These are phyloP conservation scores for Fusarium fujikuroi DNA, from an alignment of 2,329 filamentous ascomycete genomes.

Conservation along the genomic window DNA sequence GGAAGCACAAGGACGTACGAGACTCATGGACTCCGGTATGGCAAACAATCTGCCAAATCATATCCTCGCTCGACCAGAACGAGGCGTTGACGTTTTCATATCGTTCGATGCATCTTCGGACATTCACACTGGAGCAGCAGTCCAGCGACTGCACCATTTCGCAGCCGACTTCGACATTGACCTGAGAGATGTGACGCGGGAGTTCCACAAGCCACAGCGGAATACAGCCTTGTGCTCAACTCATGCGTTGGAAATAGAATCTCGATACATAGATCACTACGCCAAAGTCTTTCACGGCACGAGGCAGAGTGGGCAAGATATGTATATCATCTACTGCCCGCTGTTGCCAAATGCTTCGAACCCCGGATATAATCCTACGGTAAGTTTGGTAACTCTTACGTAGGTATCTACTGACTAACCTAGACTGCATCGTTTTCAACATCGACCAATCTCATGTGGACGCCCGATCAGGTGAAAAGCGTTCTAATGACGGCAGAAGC, in stretches of 20 bases:
- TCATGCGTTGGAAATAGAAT: neutral
- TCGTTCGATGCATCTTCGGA: conserved; percentile 39
- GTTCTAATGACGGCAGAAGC: conserved; percentile 16
- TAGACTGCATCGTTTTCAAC: conserved; percentile 36
- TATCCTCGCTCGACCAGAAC: conserved; percentile 24
- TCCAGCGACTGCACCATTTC: conserved; percentile 34
- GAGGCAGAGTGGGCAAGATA: conserved; percentile 1
- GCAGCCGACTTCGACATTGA: conserved; percentile 33
- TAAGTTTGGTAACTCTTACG: fast-evolving
- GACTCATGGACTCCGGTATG: conserved; percentile 40
- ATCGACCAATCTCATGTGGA: conserved; percentile 41
- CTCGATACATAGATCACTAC: conserved; percentile 5
- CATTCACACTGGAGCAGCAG: conserved; percentile 25
- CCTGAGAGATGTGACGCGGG: neutral
- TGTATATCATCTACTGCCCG: conserved; percentile 36
- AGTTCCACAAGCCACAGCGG: neutral
- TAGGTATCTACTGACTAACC: neutral
- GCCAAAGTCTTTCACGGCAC: conserved; percentile 28
- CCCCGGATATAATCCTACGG: conserved; percentile 23
- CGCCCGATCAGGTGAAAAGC: conserved; percentile 26
- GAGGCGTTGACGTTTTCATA: conserved; percentile 29
- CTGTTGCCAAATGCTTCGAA: conserved; percentile 28
- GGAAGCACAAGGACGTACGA: conserved; percentile 36
- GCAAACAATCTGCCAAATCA: conserved; percentile 40
- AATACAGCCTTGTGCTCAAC: fast-evolving